Percentiles rank a stretch among this genome's conserved stretches.
Evolutionary conservation across 164 flowering plant species (phyloP).

Genomic region (Chimonanthus praecox): DNA sequence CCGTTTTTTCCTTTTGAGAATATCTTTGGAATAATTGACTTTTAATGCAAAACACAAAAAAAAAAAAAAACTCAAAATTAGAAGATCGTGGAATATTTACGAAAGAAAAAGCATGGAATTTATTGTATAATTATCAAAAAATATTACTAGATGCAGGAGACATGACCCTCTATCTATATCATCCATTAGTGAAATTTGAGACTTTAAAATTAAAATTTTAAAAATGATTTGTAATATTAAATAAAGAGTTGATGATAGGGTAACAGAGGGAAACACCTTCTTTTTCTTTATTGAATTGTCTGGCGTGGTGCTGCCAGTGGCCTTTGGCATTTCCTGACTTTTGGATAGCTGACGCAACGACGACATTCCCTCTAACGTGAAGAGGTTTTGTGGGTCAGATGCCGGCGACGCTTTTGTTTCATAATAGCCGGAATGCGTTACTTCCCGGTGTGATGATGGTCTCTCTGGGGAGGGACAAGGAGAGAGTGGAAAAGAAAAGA

Average conservation of each 20-base stretch:
- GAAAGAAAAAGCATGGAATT: no score
- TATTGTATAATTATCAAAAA: no score
- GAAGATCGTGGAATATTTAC: background rate
- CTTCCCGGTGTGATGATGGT: no score
- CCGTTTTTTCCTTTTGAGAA: constrained; percentile 40
- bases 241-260: background rate
- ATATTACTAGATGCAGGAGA: background rate
- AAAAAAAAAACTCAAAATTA: background rate
- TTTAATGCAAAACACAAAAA: background rate
- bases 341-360: background rate
- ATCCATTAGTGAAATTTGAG: background rate
- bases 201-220: background rate
- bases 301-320: constrained; percentile 1
- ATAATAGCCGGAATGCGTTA: background rate
- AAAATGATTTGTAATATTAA: background rate
- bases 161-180: background rate
- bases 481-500: background rate
- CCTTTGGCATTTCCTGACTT: background rate
- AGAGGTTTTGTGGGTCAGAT: constrained; percentile 1
- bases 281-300: constrained; percentile 48
- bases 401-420: background rate
- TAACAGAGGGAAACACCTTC: constrained; percentile 30
- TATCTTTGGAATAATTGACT: constrained; percentile 64
- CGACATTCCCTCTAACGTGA: constrained; percentile 7
- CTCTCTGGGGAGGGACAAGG: no score